A percentile compares a stretch with the other conserved stretches of the same genome.
Evolutionary conservation across 306 rosid species (phyloP).

Genomic region (Phaseolus lunatus): DNA sequence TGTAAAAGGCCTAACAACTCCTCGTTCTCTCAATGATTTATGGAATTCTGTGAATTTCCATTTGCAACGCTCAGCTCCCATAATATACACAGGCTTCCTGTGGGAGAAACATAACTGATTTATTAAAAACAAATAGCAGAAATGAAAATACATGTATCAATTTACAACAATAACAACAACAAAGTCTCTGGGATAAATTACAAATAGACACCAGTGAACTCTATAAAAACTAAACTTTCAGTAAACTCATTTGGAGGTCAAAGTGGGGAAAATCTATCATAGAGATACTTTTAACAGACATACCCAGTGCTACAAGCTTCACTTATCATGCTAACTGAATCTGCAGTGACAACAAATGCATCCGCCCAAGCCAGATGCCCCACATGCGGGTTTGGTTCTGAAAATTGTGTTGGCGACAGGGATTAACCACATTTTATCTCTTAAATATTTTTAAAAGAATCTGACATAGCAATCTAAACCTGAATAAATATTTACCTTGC

Average conservation of each 20-base stretch:
- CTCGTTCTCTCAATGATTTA: slow-evolving; percentile 72
- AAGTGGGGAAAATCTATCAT: slow-evolving; percentile 3
- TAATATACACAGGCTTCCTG: slow-evolving; percentile 90
- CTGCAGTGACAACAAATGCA: slow-evolving; percentile 96
- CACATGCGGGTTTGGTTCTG: slow-evolving; percentile 88
- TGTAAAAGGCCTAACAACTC: slow-evolving; percentile 83
- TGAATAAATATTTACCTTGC: slow-evolving; percentile 63
- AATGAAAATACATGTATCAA: slow-evolving; percentile 13
- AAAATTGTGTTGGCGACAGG: slow-evolving; percentile 21
- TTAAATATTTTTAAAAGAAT: background rate
- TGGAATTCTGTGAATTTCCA: slow-evolving; percentile 91
- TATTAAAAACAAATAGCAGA: background rate
- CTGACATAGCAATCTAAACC: slow-evolving; percentile 16
- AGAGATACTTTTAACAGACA: slow-evolving; percentile 41
- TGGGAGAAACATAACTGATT: slow-evolving; percentile 27
- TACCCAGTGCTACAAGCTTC: slow-evolving; percentile 99
- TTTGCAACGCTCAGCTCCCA: slow-evolving; percentile 84
- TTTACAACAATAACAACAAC: background rate
- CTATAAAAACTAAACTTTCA: slow-evolving; percentile 3
- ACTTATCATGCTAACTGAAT: slow-evolving; percentile 87
- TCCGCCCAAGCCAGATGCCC: slow-evolving; percentile 98
- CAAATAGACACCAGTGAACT: background rate
- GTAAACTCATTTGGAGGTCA: slow-evolving; percentile 2
- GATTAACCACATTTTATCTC: slow-evolving; percentile 8
- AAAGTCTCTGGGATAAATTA: background rate